These are phyloP conservation scores for Mycena capillaripes DNA, from an alignment of 768 basidiomycete genomes.

Conservation along the genomic window DNA sequence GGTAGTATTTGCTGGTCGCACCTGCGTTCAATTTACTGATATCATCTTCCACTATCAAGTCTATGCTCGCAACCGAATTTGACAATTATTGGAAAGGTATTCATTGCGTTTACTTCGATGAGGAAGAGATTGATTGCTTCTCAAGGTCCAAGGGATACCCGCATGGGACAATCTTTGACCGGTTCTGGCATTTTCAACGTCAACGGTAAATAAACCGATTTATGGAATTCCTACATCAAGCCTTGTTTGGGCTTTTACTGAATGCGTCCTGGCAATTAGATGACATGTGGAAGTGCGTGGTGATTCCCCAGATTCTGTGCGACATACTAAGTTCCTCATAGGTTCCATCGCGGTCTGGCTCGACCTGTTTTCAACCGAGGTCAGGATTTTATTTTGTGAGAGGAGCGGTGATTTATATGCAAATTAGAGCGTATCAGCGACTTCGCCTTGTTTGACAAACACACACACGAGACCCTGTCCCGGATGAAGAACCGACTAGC, in stretches of 20 bases:
- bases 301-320: not conserved
- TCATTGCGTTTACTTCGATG: not conserved
- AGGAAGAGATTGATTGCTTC: too few species aligned
- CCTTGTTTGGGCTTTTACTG: too few species aligned
- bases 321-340: too few species aligned
- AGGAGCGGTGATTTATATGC: too few species aligned
- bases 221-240: too few species aligned
- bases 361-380: constrained; percentile 28
- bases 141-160: not conserved
- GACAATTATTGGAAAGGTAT: constrained; percentile 29
- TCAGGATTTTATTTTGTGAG: not conserved
- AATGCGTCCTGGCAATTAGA: not conserved
- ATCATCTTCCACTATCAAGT: not conserved
- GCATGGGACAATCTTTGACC: constrained; percentile 11
- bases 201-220: constrained; percentile 7
- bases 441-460: constrained; percentile 25
- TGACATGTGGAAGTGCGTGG: constrained; percentile 29
- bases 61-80: constrained; percentile 26
- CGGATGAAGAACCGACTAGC: constrained; percentile 2
- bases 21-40: not conserved
- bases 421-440: constrained; percentile 27
- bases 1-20: not conserved
- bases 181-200: constrained; percentile 24
- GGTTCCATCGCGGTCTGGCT: constrained; percentile 22
- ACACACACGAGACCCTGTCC: not conserved